A percentile compares a stretch with the other conserved stretches of the same genome.
phyloP scores from a whole-genome alignment of 768 basidiomycete species.

The Chalciporus sphaerocephalus region DNA sequence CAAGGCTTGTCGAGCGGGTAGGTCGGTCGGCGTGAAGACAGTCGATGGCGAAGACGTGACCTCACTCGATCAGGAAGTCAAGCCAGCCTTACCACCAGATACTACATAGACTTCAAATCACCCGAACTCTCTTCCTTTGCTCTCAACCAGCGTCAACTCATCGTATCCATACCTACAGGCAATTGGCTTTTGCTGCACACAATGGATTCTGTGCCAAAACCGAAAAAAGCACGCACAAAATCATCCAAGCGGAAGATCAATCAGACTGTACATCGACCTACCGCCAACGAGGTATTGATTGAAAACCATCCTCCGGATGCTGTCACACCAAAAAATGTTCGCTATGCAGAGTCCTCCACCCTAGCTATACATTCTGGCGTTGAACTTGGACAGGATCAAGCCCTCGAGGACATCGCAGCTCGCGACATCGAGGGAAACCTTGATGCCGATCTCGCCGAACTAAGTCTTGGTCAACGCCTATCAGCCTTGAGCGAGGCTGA shows the following conservation, averaged over 20 bases:
- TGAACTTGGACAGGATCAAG: slow-evolving; percentile 55
- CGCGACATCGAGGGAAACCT: slow-evolving; percentile 62
- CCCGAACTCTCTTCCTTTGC: slow-evolving; percentile 10
- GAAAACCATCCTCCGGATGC: slow-evolving; percentile 17
- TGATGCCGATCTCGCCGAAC: slow-evolving; percentile 83
- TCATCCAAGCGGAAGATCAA: slow-evolving; percentile 30
- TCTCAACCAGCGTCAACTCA: not conserved
- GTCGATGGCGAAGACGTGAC: not conserved
- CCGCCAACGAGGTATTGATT: slow-evolving; percentile 21
- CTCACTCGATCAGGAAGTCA: not conserved
- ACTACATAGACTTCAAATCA: too few species aligned
- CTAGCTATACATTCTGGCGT: slow-evolving; percentile 64
- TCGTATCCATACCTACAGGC: not conserved
- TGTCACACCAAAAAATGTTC: slow-evolving; percentile 45
- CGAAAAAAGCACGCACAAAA: slow-evolving; percentile 54
- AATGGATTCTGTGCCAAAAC: slow-evolving; percentile 44
- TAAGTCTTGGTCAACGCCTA: slow-evolving; percentile 87
- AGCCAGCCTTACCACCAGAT: too few species aligned
- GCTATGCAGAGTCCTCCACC: slow-evolving; percentile 62
- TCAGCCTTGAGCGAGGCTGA: slow-evolving; percentile 59
- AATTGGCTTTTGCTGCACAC: not conserved
- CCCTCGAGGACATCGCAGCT: slow-evolving; percentile 46
- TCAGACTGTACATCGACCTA: not conserved
- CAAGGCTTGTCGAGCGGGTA: not conserved
- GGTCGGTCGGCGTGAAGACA: not conserved